Evolutionary conservation across 2,329 filamentous ascomycete genomes (phyloP).

Genomic region (Coniochaeta prunicola): DNA sequence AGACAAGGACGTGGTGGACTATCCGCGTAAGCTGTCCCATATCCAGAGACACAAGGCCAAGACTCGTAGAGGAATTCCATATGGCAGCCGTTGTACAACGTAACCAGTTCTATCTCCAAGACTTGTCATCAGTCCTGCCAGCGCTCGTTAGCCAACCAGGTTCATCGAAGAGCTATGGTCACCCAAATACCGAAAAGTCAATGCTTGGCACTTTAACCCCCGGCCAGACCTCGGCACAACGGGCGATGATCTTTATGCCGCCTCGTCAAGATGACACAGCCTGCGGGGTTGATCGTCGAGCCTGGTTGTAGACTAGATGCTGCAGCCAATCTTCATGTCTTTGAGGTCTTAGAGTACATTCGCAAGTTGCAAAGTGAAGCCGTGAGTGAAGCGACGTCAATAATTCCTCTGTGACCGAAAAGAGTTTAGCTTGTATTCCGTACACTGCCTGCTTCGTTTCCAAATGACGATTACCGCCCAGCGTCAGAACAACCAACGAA

Average conservation of each 20-base stretch:
- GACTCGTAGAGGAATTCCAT: too few relatives aligned
- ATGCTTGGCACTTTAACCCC: neutral
- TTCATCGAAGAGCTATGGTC: neutral
- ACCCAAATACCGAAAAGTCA: neutral
- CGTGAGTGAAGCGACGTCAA: neutral
- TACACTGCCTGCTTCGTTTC: neutral
- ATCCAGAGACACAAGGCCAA: too few relatives aligned
- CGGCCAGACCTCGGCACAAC: neutral
- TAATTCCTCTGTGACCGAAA: neutral
- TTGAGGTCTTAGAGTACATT: neutral
- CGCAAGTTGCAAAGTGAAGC: neutral
- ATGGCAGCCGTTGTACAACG: too few relatives aligned
- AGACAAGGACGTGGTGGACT: neutral
- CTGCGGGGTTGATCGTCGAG: neutral
- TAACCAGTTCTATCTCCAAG: neutral
- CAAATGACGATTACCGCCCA: neutral
- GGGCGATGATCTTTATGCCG: neutral
- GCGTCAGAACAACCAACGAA: neutral
- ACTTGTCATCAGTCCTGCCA: neutral
- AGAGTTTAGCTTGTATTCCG: neutral
- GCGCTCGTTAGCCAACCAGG: neutral
- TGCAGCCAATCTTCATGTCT: neutral
- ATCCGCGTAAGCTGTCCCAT: too few relatives aligned
- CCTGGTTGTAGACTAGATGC: neutral
- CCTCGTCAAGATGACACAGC: neutral